Conservation (phyloP, 192 early-diverging fungal species). For the Mortierella alpina region DNA sequence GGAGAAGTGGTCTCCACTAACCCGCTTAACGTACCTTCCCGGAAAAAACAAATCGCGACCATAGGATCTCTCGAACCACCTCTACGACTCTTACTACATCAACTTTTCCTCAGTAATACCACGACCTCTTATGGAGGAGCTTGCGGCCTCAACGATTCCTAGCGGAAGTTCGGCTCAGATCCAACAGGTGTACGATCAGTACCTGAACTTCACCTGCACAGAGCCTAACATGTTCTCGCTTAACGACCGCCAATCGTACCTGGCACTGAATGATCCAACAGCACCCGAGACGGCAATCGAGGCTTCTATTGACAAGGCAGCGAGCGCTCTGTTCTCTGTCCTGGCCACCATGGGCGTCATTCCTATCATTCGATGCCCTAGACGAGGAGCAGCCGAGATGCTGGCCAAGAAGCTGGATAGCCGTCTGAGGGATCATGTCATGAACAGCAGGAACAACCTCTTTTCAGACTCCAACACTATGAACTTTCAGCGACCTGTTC, state of each 20-base stretch:
- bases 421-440: constrained; percentile 89
- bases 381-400: constrained; percentile 94
- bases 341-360: constrained; percentile 89
- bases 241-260: constrained; percentile 83
- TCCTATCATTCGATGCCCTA: constrained; percentile 91
- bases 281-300: constrained; percentile 87
- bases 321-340: constrained; percentile 87
- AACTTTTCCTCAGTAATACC: constrained; percentile 94
- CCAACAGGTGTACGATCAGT: constrained; percentile 97
- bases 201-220: constrained; percentile 93
- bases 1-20: background rate
- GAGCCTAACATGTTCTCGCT: constrained; percentile 95
- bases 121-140: constrained; percentile 90
- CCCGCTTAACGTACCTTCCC: background rate
- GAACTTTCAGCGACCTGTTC: constrained; percentile 79
- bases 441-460: constrained; percentile 89
- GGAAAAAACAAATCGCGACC: background rate
- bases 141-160: constrained; percentile 85
- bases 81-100: constrained; percentile 97
- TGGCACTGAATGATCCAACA: constrained; percentile 84
- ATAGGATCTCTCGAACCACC: constrained; percentile 86
- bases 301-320: constrained; percentile 81
- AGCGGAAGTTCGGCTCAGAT: constrained; percentile 82
- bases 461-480: constrained; percentile 73
- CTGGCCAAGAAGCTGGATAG: constrained; percentile 91